Evolutionary conservation across 495 filamentous ascomycete species (phyloP).

Genomic region (Thozetella sp.): DNA sequence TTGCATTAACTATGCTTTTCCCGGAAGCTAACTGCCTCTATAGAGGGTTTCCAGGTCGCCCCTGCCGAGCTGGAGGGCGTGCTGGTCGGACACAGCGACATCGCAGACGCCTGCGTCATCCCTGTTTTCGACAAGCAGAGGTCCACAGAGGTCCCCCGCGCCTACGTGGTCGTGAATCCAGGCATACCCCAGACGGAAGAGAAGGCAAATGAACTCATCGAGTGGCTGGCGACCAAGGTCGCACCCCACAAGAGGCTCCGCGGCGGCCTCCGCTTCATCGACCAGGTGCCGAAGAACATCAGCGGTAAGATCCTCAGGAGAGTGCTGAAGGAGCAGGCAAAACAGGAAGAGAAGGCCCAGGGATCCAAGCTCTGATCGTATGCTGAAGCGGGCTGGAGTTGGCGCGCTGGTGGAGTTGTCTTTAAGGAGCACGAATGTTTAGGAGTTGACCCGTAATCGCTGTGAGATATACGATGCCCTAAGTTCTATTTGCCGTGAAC

Average conservation of each 20-base stretch:
- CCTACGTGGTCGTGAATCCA: slow-evolving; percentile 68
- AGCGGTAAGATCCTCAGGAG: slow-evolving; percentile 83
- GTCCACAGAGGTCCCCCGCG: slow-evolving; percentile 76
- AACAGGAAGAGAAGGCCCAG: slow-evolving; percentile 20
- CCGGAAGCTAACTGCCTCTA: not conserved
- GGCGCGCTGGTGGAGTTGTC: too few relatives aligned
- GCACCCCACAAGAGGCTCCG: slow-evolving; percentile 50
- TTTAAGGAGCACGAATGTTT: too few relatives aligned
- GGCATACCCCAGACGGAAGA: slow-evolving; percentile 44
- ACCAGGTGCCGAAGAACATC: slow-evolving; percentile 77
- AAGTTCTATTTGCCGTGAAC: too few relatives aligned
- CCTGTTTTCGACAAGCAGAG: slow-evolving; percentile 65
- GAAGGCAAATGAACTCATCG: slow-evolving; percentile 58
- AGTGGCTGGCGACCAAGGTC: slow-evolving; percentile 56
- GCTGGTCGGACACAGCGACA: slow-evolving; percentile 62
- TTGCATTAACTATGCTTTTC: not conserved
- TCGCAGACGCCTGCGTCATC: slow-evolving; percentile 79
- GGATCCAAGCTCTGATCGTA: slow-evolving; percentile 21
- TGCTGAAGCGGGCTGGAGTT: too few relatives aligned
- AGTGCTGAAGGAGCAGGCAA: slow-evolving; percentile 39
- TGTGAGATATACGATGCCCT: too few relatives aligned
- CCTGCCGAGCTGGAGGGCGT: slow-evolving; percentile 81
- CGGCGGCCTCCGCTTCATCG: slow-evolving; percentile 79
- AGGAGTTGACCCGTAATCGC: too few relatives aligned
- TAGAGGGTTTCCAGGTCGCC: slow-evolving; percentile 76